A percentile compares a stretch with the other conserved stretches of the same genome.
Conservation (phyloP, 2,329 filamentous ascomycete species). For the Diaporthe caulivora region DNA sequence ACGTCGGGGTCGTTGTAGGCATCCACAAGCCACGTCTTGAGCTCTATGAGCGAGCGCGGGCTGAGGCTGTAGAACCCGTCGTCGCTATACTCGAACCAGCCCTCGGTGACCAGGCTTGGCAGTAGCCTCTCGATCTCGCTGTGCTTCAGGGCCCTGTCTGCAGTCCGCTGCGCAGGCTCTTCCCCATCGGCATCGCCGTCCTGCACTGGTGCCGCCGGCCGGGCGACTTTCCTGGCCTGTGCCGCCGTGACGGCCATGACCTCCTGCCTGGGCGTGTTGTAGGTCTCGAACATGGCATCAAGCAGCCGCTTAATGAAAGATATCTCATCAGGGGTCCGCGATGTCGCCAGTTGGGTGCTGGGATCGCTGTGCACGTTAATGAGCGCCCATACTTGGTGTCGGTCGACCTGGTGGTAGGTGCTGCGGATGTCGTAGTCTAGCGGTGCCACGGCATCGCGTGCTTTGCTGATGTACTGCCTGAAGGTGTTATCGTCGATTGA, state of each 20-base stretch:
- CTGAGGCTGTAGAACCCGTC: conserved; percentile 81
- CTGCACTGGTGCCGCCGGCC: conserved; percentile 57
- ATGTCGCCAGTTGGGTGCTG: conserved; percentile 88
- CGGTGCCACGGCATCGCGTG: conserved; percentile 79
- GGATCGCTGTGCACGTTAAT: conserved; percentile 90
- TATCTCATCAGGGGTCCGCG: conserved; percentile 84
- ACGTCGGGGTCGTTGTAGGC: conserved; percentile 85
- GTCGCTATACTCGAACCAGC: conserved; percentile 84
- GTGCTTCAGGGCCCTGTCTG: conserved; percentile 75
- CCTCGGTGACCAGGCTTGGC: conserved; percentile 77
- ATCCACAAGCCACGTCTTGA: conserved; percentile 85
- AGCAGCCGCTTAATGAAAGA: conserved; percentile 89
- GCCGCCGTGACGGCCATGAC: conserved; percentile 85
- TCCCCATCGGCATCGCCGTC: conserved; percentile 50
- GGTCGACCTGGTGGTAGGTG: conserved; percentile 75
- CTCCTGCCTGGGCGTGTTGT: conserved; percentile 85
- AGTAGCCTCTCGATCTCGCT: conserved; percentile 82
- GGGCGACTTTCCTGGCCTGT: conserved; percentile 79
- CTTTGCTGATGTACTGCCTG: conserved; percentile 74
- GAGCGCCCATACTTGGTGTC: conserved; percentile 80
- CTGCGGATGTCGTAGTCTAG: conserved; percentile 92
- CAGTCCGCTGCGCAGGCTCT: conserved; percentile 49
- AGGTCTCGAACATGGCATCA: conserved; percentile 90
- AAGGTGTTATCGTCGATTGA: conserved; percentile 79
- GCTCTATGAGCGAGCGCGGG: conserved; percentile 84